Conservation (phyloP, 106 monocot species). For the Dendrobium officinale region DNA sequence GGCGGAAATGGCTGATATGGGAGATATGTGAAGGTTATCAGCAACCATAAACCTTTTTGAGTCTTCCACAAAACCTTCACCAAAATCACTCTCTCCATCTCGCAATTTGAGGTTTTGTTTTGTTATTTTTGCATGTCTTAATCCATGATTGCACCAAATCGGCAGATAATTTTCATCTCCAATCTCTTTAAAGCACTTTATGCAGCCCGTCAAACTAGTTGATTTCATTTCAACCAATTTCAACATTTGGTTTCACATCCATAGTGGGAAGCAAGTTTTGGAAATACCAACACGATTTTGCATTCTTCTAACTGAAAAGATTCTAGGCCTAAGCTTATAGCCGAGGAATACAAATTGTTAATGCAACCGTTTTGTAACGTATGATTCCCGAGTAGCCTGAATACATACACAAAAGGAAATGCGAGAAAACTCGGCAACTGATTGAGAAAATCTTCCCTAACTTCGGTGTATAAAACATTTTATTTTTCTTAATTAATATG, state of each 20-base stretch:
- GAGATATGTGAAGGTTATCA: neutral
- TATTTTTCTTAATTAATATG: neutral
- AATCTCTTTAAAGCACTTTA: neutral
- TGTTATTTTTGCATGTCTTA: neutral
- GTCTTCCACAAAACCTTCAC: neutral
- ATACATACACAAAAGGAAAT: neutral
- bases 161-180: no score
- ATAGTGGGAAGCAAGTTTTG: neutral
- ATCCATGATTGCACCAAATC: neutral
- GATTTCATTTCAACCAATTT: neutral
- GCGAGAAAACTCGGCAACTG: neutral
- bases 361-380: neutral
- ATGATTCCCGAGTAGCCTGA: neutral
- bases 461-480: neutral
- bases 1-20: neutral
- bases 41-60: neutral
- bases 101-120: neutral
- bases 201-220: neutral
- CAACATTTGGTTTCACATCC: neutral
- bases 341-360: neutral
- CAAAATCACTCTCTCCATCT: neutral
- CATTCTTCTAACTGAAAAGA: neutral
- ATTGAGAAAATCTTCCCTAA: neutral
- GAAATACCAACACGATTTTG: neutral
- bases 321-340: neutral